phyloP scores from a whole-genome alignment of 495 filamentous ascomycete species.

The Aspergillus nanangensis region DNA sequence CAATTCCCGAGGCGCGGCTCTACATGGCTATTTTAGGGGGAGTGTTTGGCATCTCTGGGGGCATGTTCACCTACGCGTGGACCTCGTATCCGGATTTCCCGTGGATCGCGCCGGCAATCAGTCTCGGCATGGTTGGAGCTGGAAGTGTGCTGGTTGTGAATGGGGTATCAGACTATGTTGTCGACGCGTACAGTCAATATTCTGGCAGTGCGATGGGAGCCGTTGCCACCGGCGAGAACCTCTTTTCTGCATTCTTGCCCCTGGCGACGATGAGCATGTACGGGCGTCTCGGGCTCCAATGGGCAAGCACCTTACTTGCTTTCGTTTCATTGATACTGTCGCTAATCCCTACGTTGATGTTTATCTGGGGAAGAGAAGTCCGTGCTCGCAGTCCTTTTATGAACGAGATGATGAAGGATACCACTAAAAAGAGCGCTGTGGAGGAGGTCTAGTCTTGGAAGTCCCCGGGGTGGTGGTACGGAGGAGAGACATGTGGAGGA shows the following conservation, averaged over 20 bases:
- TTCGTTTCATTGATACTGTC: constrained; percentile 24
- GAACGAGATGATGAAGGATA: constrained; percentile 27
- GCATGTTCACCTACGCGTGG: constrained; percentile 38
- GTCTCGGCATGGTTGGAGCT: constrained; percentile 30
- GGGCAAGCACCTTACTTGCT: constrained; percentile 30
- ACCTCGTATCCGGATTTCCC: constrained; percentile 29
- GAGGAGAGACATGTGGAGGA: no score
- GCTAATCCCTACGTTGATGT: constrained; percentile 21
- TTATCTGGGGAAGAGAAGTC: constrained; percentile 27
- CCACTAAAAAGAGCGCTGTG: no score
- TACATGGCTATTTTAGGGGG: constrained; percentile 27
- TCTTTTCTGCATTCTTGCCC: constrained; percentile 21
- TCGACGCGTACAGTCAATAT: constrained; percentile 23
- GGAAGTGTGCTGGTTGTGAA: constrained; percentile 14
- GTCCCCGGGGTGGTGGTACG: no score
- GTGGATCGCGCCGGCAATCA: constrained; percentile 34
- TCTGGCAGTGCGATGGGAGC: constrained; percentile 21
- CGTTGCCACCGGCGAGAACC: constrained; percentile 20
- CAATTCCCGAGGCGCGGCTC: constrained; percentile 32
- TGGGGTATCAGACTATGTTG: background rate
- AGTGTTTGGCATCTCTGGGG: constrained; percentile 28
- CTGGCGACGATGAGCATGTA: constrained; percentile 33
- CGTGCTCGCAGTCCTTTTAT: constrained; percentile 31
- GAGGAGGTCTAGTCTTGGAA: no score
- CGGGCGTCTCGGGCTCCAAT: constrained; percentile 24